Percentiles rank a stretch among this genome's conserved stretches.
These are phyloP conservation scores for Aristolochia contorta DNA, from an alignment of 164 flowering plant species.

Conservation along the genomic window DNA sequence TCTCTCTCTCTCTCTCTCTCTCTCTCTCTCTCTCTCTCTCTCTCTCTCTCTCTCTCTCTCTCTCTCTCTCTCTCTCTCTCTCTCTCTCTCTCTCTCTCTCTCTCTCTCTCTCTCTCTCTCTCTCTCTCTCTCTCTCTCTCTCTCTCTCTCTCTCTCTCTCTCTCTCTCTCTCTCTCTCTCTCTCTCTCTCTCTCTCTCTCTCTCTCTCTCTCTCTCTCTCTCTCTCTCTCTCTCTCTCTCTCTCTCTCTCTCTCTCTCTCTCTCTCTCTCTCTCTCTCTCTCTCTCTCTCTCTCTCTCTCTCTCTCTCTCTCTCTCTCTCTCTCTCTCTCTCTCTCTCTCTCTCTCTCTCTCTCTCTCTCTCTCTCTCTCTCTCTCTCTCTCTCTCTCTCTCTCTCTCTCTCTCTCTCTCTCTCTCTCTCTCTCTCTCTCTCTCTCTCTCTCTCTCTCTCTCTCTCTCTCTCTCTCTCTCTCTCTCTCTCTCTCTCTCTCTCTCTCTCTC, in stretches of 20 bases:
- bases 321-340: neutral
- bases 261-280: neutral
- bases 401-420: neutral
- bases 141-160: constrained; percentile 1
- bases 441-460: neutral
- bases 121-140: constrained; percentile 1
- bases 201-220: neutral
- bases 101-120: neutral
- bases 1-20: constrained; percentile 1
- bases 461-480: neutral
- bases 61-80: neutral
- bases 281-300: neutral
- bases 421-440: neutral
- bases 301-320: constrained; percentile 1
- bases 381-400: constrained; percentile 2
- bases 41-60: constrained; percentile 2
- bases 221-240: constrained; percentile 4
- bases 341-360: constrained; percentile 1
- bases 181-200: neutral
- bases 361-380: neutral
- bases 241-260: neutral
- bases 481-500: constrained; percentile 4
- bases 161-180: neutral
- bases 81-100: constrained; percentile 1
- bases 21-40: neutral